Base-by-base conservation (phyloP, 768 basidiomycete species). In the Russula griseocarnosa region DNA sequence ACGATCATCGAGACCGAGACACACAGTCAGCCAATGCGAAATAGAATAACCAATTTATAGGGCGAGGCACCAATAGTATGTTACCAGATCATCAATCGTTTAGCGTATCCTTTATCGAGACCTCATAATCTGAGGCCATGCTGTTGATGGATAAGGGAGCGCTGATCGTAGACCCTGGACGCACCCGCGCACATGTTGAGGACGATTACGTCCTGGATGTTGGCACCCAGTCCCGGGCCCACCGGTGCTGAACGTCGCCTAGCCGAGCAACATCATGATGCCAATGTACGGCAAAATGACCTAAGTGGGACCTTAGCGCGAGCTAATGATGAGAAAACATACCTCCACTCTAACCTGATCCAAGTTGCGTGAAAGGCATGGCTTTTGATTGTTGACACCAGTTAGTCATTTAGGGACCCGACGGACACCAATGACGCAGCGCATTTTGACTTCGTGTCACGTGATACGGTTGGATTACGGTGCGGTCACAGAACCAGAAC, bases 281-380 rank as follows among this genome's bases (percentile, higher is more conserved):
- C 58, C 54, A 30, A 24, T 50, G 58, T 64, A 65, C 63, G 63
- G 63, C 58, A 65, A 34, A 22, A 55, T 65, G 63, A 60, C 58
- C 44, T 8, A 65, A 65, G 24, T n/a, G 52, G 4, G 32, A 55
- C 53, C 10, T 44, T 52, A 55, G 58, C 52, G 49, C 54, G 63
- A 60, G 30, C 28, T 44, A 55, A 55, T 65, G 63, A 65, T 54
- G 63, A 56, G 47, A 65, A 60, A 60, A 60, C 59, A 55, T 26
- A 65, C 57, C 42, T 55, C 57, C 47, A 16, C 24, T 38, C 28
- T 54, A 49, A 59, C 50, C 58, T 59, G 44, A 47, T 59, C n/a
- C n/a, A n/a, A n/a, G n/a, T n/a, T 58, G 36, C 30, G 51, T 34
- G 30, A 46, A 28, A 58, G 55, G 51, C 40, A n/a, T 42, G 50